A percentile compares a stretch with the other conserved stretches of the same genome.
Conservation (phyloP, 805 yeast species). For the Starmerella tilneyi region DNA sequence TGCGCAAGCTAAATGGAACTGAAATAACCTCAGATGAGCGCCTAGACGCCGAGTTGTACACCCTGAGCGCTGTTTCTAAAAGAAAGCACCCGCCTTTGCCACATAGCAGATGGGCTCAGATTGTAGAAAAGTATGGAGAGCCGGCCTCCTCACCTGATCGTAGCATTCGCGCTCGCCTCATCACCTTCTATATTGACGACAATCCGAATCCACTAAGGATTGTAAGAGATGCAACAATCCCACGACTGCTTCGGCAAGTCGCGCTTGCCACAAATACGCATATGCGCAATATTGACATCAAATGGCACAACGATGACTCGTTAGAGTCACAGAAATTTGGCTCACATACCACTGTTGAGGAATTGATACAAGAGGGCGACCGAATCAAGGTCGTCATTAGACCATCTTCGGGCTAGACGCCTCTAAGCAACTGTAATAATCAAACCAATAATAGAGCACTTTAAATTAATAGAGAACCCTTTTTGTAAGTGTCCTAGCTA, state of each 20-base stretch:
- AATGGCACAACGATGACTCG: background rate
- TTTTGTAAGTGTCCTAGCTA: too few species aligned
- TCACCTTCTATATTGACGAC: slow-evolving; percentile 18
- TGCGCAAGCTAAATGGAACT: slow-evolving; percentile 51
- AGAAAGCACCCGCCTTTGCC: slow-evolving; percentile 21
- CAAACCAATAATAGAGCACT: too few species aligned
- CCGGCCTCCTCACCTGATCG: slow-evolving; percentile 13
- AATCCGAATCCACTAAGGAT: slow-evolving; percentile 20
- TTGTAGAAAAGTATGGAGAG: slow-evolving; percentile 34
- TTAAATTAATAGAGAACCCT: too few species aligned
- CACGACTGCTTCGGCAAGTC: slow-evolving; percentile 27
- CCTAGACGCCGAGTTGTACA: slow-evolving; percentile 56
- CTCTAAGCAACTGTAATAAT: too few species aligned
- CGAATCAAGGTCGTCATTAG: background rate
- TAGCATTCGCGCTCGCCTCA: slow-evolving; percentile 21
- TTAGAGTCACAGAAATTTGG: too few species aligned
- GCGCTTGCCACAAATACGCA: background rate
- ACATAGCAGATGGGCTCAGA: slow-evolving; percentile 35
- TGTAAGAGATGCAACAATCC: slow-evolving; percentile 30
- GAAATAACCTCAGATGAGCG: slow-evolving; percentile 40
- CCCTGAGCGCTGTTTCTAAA: slow-evolving; percentile 42
- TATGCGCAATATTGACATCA: background rate
- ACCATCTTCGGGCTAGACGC: too few species aligned
- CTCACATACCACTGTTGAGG: background rate
- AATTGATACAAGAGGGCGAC: background rate